Evolutionary conservation across 1,284 basidiomycete genomes (phyloP).

Genomic region (Leccinum subfulvum): DNA sequence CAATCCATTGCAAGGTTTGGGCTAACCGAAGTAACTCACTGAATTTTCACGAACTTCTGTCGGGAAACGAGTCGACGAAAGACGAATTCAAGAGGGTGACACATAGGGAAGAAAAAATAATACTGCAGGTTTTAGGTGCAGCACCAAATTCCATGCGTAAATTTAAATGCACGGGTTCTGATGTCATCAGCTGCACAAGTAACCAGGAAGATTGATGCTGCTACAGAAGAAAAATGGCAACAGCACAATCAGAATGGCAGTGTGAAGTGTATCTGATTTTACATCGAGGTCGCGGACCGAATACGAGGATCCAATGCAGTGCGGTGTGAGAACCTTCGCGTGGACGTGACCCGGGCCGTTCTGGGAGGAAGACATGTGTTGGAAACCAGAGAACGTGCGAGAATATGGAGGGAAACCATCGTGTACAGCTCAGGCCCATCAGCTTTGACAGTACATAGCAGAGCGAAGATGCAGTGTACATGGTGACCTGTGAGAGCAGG

Average conservation of each 20-base stretch:
- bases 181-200: background rate
- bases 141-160: background rate
- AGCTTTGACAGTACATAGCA: background rate
- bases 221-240: background rate
- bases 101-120: background rate
- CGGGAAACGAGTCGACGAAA: too few relatives aligned
- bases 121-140: background rate
- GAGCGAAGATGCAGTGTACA: background rate
- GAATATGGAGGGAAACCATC: background rate
- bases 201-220: background rate
- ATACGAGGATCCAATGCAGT: background rate
- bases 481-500: too few relatives aligned
- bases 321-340: background rate
- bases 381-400: background rate
- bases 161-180: background rate
- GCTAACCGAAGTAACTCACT: background rate
- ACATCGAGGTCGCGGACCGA: background rate
- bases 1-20: background rate
- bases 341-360: background rate
- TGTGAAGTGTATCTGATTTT: background rate
- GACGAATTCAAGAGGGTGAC: too few relatives aligned
- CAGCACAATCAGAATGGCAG: constrained; percentile 3
- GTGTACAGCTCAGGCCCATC: background rate
- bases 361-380: background rate
- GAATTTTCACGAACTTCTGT: background rate